A percentile compares a stretch with the other conserved stretches of the same genome.
Evolutionary conservation across 2,329 filamentous ascomycete species (phyloP).

Genomic region (Phoma sp.): DNA sequence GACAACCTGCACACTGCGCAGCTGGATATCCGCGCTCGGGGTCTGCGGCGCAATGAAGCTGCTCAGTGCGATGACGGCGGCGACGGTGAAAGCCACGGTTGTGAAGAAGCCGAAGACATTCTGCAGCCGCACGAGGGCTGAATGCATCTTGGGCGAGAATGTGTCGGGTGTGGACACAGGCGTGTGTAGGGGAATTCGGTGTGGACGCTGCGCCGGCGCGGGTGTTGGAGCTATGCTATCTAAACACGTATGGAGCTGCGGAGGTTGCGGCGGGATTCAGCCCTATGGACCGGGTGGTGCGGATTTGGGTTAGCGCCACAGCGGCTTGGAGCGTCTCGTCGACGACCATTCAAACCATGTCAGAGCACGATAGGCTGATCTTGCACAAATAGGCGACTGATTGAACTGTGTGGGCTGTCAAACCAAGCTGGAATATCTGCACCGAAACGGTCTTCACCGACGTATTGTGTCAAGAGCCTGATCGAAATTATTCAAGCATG

Average conservation of each 20-base stretch:
- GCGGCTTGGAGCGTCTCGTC: too few species aligned
- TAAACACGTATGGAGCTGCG: background rate
- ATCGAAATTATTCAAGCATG: too few species aligned
- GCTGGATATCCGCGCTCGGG: constrained; percentile 67
- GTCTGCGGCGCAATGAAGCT: constrained; percentile 73
- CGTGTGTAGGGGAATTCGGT: too few species aligned
- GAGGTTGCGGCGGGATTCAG: background rate
- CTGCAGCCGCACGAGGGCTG: constrained; percentile 81
- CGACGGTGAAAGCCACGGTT: constrained; percentile 84
- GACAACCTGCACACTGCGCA: constrained; percentile 84
- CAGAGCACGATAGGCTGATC: too few species aligned
- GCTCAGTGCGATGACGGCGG: constrained; percentile 78
- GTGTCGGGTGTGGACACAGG: background rate
- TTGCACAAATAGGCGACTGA: too few species aligned
- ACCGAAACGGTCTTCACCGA: too few species aligned
- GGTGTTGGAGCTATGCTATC: background rate
- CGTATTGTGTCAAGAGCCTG: too few species aligned
- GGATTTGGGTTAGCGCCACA: background rate
- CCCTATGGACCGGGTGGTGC: too few species aligned
- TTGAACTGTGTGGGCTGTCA: too few species aligned
- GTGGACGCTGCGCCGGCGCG: background rate
- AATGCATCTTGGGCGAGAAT: constrained; percentile 72
- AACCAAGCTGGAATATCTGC: too few species aligned
- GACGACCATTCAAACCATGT: too few species aligned
- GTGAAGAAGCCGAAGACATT: constrained; percentile 99